Evolutionary conservation across 495 filamentous ascomycete genomes (phyloP).

Genomic region (Podospora fimiseda): DNA sequence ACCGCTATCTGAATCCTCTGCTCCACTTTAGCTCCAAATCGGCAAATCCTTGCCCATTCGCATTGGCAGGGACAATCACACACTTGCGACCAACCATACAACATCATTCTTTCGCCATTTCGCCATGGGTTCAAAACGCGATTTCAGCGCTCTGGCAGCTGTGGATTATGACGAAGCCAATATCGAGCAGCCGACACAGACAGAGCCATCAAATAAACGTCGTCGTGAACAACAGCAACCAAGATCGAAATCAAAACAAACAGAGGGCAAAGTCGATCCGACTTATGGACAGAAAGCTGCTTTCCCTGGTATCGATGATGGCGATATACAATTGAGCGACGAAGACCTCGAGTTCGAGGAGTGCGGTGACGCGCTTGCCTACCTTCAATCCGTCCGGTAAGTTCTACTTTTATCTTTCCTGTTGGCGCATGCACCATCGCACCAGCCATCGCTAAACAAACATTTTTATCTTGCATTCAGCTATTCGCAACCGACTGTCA

Average conservation of each 20-base stretch:
- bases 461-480: slow-evolving; percentile 12
- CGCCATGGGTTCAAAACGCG: slow-evolving; percentile 29
- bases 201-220: slow-evolving; percentile 24
- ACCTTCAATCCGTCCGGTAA: slow-evolving; percentile 77
- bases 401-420: slow-evolving; percentile 20
- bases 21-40: neutral
- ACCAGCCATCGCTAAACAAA: slow-evolving; percentile 27
- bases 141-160: slow-evolving; percentile 6
- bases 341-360: slow-evolving; percentile 54
- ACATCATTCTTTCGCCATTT: neutral
- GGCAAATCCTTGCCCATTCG: too few relatives aligned
- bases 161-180: slow-evolving; percentile 8
- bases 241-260: slow-evolving; percentile 15
- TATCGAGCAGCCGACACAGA: neutral
- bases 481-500: too few relatives aligned
- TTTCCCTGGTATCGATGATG: slow-evolving; percentile 64
- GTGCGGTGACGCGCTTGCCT: slow-evolving; percentile 59
- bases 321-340: slow-evolving; percentile 28
- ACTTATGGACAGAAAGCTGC: slow-evolving; percentile 70
- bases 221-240: slow-evolving; percentile 18
- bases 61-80: too few relatives aligned
- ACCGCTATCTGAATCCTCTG: neutral
- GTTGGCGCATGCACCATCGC: slow-evolving; percentile 7
- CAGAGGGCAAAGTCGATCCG: slow-evolving; percentile 45
- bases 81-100: too few relatives aligned